Evolutionary conservation across 345 rosid species (phyloP), one percentile per base, ranked within the genome.

Genomic region (Hibiscus mutabilis): DNA sequence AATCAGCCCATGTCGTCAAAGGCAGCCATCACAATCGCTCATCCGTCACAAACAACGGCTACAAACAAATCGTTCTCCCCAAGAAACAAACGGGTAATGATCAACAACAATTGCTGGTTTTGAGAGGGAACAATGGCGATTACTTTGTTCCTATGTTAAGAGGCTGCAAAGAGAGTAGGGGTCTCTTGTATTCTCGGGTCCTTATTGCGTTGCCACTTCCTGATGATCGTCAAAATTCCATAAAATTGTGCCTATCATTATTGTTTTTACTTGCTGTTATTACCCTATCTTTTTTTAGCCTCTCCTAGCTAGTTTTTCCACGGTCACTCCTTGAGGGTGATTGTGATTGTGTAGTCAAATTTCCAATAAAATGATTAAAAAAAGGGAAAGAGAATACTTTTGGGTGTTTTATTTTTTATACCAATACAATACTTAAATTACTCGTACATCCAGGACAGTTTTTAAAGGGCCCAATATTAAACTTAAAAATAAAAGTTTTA

Each of bases 191-290:
- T 81, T 84, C 35, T 65, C 81, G 80, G 95, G 86, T 76, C 77
- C 83, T 0, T 71, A 77, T 33, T 94, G 98, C 92, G 87, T 91
- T 68, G 97, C 98, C 74, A 89, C 95, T 42, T 86, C 90, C 68
- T 87, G 75, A 82, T 33, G 27, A 15, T 21, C 15, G 24, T 4
- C 61, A n/a, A n/a, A n/a, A n/a, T n/a, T n/a, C n/a, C n/a, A n/a
- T n/a, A n/a, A n/a, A n/a, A n/a, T 55, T 52, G 58, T 64, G 47
- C 57, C n/a, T n/a, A 68, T 42, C 2, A 27, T 60, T 31, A 58
- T 40, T 18, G 60, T n/a, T n/a, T n/a, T n/a, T n/a, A n/a, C n/a
- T n/a, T n/a, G n/a, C n/a, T n/a, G n/a, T n/a, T n/a, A n/a, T n/a
- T n/a, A n/a, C n/a, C n/a, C n/a, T n/a, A n/a, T 52, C 72, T 37